Percentiles rank a stretch among this genome's conserved stretches.
These are phyloP conservation scores for Podaxis rugospora DNA, from an alignment of 768 basidiomycete genomes.

Conservation along the genomic window DNA sequence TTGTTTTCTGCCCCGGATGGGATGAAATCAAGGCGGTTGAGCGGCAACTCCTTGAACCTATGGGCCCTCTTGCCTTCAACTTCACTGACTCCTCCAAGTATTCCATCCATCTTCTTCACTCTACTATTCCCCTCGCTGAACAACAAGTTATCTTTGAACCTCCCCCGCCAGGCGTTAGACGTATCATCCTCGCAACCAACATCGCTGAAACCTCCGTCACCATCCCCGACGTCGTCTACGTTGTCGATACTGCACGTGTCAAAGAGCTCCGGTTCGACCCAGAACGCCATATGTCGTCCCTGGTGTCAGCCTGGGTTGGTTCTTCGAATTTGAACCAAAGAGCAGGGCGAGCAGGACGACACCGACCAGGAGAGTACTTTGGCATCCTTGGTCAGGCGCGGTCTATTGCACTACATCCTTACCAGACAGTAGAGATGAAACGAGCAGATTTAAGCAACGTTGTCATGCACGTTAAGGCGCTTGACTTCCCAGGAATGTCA, in stretches of 20 bases:
- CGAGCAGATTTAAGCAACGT: constrained; percentile 85
- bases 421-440: constrained; percentile 96
- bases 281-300: constrained; percentile 79
- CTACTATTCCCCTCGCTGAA: constrained; percentile 81
- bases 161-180: constrained; percentile 68
- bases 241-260: constrained; percentile 84
- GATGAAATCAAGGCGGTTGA: constrained; percentile 82
- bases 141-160: constrained; percentile 90
- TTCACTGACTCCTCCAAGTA: constrained; percentile 57
- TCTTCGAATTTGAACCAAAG: constrained; percentile 87
- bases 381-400: constrained; percentile 70
- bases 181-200: constrained; percentile 91
- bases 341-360: constrained; percentile 89
- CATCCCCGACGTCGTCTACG: constrained; percentile 92
- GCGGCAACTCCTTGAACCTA: constrained; percentile 48
- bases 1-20: constrained; percentile 92
- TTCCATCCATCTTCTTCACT: constrained; percentile 81
- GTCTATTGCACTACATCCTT: constrained; percentile 57
- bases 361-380: constrained; percentile 87
- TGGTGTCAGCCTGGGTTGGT: constrained; percentile 90
- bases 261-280: constrained; percentile 92
- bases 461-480: constrained; percentile 95
- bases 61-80: constrained; percentile 49
- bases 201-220: constrained; percentile 95
- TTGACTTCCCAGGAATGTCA: constrained; percentile 80